These are phyloP conservation scores for Climacium dendroides DNA, from an alignment of 225 moss, liverwort and hornwort species.

Conservation along the genomic window DNA sequence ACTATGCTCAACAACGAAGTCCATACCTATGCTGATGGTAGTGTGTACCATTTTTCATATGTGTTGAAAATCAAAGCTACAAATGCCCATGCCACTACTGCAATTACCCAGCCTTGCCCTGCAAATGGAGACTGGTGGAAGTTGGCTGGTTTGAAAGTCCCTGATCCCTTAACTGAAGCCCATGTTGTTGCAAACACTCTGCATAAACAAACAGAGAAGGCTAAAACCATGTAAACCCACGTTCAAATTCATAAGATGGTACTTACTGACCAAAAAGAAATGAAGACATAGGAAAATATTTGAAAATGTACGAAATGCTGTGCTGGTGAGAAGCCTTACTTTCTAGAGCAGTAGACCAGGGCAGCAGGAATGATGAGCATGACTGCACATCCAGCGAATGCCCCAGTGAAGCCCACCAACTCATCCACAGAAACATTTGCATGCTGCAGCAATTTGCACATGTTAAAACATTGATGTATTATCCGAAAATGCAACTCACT, in stretches of 20 bases:
- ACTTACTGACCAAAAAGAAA: background rate
- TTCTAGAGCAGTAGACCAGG: slow-evolving; percentile 69
- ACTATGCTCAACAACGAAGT: background rate
- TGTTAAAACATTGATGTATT: background rate
- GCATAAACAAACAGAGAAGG: background rate
- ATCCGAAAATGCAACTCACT: background rate
- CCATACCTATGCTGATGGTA: slow-evolving; percentile 1
- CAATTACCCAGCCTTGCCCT: slow-evolving; percentile 32
- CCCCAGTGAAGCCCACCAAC: slow-evolving; percentile 82
- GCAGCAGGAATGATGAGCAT: slow-evolving; percentile 92
- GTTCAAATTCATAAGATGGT: background rate
- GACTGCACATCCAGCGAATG: slow-evolving; percentile 78
- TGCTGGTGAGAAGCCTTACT: slow-evolving; percentile 14
- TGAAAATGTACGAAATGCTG: background rate
- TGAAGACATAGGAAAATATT: no score
- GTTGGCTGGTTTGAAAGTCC: slow-evolving; percentile 6
- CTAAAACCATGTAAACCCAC: background rate
- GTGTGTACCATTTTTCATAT: slow-evolving; percentile 19
- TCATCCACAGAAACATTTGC: slow-evolving; percentile 77
- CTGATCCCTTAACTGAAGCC: slow-evolving; percentile 4
- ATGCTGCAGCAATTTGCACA: slow-evolving; percentile 33
- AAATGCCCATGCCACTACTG: slow-evolving; percentile 22
- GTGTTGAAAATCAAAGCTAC: slow-evolving; percentile 30
- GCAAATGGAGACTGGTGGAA: slow-evolving; percentile 33
- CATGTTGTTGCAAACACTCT: slow-evolving; percentile 27